Evolutionary conservation across 192 early-diverging fungal genomes (phyloP).

Genomic region (Anaeromyces robustus): DNA sequence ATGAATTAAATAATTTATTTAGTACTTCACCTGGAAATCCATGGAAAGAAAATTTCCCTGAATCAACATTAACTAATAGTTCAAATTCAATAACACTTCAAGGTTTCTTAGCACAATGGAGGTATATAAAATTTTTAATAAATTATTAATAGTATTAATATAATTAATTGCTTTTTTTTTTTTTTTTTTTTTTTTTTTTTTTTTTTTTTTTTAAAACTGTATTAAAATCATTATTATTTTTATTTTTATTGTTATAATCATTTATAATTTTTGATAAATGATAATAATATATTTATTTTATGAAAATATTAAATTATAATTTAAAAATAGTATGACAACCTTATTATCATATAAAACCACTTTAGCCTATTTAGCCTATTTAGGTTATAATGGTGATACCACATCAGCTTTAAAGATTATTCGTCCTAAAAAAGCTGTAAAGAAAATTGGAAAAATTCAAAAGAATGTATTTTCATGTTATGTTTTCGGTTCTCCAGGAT

Average conservation of each 20-base stretch:
- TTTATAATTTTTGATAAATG: background rate
- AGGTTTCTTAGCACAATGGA: conserved; percentile 98
- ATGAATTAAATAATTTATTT: conserved; percentile 76
- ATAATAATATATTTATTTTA: no score
- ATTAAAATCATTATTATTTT: background rate
- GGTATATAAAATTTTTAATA: conserved; percentile 27
- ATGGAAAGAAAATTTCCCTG: conserved; percentile 79
- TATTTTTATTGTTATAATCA: conserved; percentile 2
- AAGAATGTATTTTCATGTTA: conserved; percentile 86
- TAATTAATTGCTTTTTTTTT: no score
- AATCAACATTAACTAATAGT: conserved; percentile 80
- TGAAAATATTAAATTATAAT: no score
- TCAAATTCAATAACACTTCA: conserved; percentile 82
- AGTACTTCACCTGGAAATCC: conserved; percentile 80
- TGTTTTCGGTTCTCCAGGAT: conserved; percentile 82
- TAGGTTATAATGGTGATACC: conserved; percentile 84
- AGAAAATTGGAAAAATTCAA: conserved; percentile 67
- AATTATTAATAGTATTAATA: background rate
- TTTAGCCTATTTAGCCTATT: conserved; percentile 86
- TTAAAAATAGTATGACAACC: conserved; percentile 92
- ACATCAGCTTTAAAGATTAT: conserved; percentile 75
- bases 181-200: no score
- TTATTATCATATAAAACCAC: conserved; percentile 78
- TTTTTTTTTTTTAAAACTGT: no score
- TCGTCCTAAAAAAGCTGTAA: conserved; percentile 46